A percentile compares a stretch with the other conserved stretches of the same genome.
phyloP scores from a whole-genome alignment of 2,329 filamentous ascomycete species.

The Zymoseptoria pseudotritici region DNA sequence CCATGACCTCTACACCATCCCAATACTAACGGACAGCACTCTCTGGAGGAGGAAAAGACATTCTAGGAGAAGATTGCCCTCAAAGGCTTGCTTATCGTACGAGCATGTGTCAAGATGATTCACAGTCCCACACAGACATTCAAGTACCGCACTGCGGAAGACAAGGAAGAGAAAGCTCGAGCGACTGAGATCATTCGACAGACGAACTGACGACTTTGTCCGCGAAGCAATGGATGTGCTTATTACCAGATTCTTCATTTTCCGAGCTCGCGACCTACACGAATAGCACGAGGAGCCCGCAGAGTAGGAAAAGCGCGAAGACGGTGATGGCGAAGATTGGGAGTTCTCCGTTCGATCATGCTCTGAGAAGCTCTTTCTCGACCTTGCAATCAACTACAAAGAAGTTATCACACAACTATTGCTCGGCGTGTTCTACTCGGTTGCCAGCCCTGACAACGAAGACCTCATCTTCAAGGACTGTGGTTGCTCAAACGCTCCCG shows the following conservation, averaged over 20 bases:
- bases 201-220: constrained; percentile 65
- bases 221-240: constrained; percentile 75
- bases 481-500: too few species aligned
- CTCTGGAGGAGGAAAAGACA: constrained; percentile 32
- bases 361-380: constrained; percentile 87
- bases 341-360: constrained; percentile 90
- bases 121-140: constrained; percentile 76
- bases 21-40: constrained; percentile 33
- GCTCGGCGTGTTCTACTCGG: constrained; percentile 72
- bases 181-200: constrained; percentile 63
- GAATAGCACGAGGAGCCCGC: constrained; percentile 93
- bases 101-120: constrained; percentile 77
- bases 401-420: constrained; percentile 70
- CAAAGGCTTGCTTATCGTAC: constrained; percentile 73
- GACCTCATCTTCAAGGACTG: constrained; percentile 76
- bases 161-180: constrained; percentile 66
- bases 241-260: constrained; percentile 81
- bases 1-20: constrained; percentile 4
- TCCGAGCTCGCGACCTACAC: constrained; percentile 74
- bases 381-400: constrained; percentile 85
- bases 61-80: constrained; percentile 67
- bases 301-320: constrained; percentile 89
- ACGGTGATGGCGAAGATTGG: constrained; percentile 75
- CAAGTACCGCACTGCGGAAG: constrained; percentile 67
- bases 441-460: constrained; percentile 56